These are phyloP conservation scores for Peronospora tabacina DNA, from an alignment of 352 stramenopile species.

Conservation along the genomic window DNA sequence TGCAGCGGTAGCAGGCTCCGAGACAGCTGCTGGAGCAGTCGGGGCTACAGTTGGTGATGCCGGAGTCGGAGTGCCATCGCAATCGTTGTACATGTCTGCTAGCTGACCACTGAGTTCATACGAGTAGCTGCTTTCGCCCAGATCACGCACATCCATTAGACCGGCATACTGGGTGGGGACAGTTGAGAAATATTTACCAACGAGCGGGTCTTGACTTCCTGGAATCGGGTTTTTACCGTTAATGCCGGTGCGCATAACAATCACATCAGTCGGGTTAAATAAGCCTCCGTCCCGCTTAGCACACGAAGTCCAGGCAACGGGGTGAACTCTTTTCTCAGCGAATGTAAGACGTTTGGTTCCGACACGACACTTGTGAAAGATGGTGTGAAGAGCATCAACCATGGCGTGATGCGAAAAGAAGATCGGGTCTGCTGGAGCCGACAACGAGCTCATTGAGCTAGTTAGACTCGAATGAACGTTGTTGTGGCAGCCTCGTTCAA, in stretches of 20 bases:
- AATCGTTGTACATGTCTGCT: slow-evolving; percentile 38
- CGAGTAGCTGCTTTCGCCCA: slow-evolving; percentile 48
- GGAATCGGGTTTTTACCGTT: slow-evolving; percentile 32
- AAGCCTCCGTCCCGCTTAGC: slow-evolving; percentile 22
- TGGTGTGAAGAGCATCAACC: slow-evolving; percentile 56
- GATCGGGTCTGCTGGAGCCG: slow-evolving; percentile 48
- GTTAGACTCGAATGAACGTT: slow-evolving; percentile 47
- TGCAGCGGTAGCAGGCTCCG: background rate
- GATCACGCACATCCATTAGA: slow-evolving; percentile 39
- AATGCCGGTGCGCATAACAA: slow-evolving; percentile 38
- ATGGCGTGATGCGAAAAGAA: slow-evolving; percentile 72
- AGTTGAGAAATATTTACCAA: slow-evolving; percentile 35
- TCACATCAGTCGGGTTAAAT: slow-evolving; percentile 40
- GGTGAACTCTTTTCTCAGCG: slow-evolving; percentile 36
- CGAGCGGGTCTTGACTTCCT: slow-evolving; percentile 28
- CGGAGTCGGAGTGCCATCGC: slow-evolving; percentile 23
- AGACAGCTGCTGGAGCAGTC: background rate
- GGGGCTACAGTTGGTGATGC: slow-evolving; percentile 5
- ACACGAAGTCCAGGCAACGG: slow-evolving; percentile 44
- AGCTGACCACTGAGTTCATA: slow-evolving; percentile 46
- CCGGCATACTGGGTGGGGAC: slow-evolving; percentile 35
- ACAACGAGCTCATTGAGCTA: slow-evolving; percentile 40
- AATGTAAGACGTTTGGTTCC: slow-evolving; percentile 36
- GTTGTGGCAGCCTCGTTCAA: slow-evolving; percentile 56
- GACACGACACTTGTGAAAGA: slow-evolving; percentile 68